phyloP scores from a whole-genome alignment of 225 moss, liverwort and hornwort genomes.

The Polytrichum formosum region DNA sequence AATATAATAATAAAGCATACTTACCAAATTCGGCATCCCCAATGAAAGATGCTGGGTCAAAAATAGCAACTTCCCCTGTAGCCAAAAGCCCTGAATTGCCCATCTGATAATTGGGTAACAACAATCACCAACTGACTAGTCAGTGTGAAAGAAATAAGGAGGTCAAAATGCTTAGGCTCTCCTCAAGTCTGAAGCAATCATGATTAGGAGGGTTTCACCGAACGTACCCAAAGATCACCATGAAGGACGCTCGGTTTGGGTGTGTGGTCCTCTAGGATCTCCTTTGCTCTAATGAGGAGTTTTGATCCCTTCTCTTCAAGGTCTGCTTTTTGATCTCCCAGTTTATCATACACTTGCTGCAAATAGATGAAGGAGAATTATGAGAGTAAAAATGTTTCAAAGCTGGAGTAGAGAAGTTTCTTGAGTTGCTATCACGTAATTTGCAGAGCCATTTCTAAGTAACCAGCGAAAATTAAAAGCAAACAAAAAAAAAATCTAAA shows the following conservation, averaged over 20 bases:
- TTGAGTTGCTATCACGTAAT: too few species aligned
- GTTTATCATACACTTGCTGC: conserved; percentile 50
- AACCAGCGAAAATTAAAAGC: too few species aligned
- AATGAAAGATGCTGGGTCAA: conserved; percentile 71
- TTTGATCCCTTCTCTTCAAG: conserved; percentile 46
- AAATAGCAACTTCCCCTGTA: conserved; percentile 70
- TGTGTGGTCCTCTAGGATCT: conserved; percentile 40
- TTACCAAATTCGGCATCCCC: conserved; percentile 86
- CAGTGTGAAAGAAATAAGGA: too few species aligned
- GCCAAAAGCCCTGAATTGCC: conserved; percentile 70
- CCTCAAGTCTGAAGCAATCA: too few species aligned
- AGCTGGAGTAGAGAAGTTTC: too few species aligned
- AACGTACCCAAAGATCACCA: conserved; percentile 79
- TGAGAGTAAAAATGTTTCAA: too few species aligned
- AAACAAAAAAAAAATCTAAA: too few species aligned
- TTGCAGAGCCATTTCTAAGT: too few species aligned
- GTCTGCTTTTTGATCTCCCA: conserved; percentile 44
- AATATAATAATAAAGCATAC: not conserved
- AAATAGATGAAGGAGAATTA: not conserved
- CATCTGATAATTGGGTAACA: conserved; percentile 42
- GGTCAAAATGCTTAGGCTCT: too few species aligned
- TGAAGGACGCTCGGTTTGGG: conserved; percentile 70
- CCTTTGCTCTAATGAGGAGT: conserved; percentile 49
- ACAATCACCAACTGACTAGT: not conserved
- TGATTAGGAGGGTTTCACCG: not conserved